Percentiles rank a stretch among this genome's conserved stretches.
phyloP scores from a whole-genome alignment of 768 basidiomycete genomes.

The Suillus tomentosus region DNA sequence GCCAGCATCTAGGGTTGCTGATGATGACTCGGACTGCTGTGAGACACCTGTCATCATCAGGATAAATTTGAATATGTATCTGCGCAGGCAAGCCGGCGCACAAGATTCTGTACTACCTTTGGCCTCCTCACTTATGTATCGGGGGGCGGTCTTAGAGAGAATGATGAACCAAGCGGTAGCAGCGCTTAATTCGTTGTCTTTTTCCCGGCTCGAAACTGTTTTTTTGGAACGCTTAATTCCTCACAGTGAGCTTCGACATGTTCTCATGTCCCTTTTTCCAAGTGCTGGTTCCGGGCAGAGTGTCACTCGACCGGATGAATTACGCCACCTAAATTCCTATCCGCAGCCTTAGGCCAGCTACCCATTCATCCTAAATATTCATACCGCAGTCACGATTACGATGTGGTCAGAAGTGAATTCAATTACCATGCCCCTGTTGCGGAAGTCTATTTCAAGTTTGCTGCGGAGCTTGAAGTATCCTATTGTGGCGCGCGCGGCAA shows the following conservation, averaged over 20 bases:
- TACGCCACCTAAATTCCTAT: no score
- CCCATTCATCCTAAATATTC: neutral
- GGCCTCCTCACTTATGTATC: neutral
- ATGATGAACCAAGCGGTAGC: neutral
- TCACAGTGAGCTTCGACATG: neutral
- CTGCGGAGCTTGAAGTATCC: slow-evolving; percentile 3
- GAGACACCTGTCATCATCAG: neutral
- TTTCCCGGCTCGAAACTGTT: neutral
- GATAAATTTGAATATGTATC: neutral
- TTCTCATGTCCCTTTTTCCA: neutral
- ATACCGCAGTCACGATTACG: neutral
- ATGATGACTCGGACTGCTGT: neutral
- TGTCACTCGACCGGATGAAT: neutral
- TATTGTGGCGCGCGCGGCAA: neutral
- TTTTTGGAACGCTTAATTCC: slow-evolving; percentile 1
- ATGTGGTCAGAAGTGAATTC: neutral
- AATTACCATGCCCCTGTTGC: neutral
- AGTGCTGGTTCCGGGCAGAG: neutral
- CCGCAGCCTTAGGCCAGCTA: neutral
- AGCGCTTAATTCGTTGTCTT: neutral
- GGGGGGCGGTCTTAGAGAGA: neutral
- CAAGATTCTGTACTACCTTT: neutral
- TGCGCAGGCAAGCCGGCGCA: neutral
- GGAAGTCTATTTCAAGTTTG: slow-evolving; percentile 6
- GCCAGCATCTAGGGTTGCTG: neutral